Conservation (phyloP, 495 filamentous ascomycete genomes). For the Hypoxylon fragiforme region DNA sequence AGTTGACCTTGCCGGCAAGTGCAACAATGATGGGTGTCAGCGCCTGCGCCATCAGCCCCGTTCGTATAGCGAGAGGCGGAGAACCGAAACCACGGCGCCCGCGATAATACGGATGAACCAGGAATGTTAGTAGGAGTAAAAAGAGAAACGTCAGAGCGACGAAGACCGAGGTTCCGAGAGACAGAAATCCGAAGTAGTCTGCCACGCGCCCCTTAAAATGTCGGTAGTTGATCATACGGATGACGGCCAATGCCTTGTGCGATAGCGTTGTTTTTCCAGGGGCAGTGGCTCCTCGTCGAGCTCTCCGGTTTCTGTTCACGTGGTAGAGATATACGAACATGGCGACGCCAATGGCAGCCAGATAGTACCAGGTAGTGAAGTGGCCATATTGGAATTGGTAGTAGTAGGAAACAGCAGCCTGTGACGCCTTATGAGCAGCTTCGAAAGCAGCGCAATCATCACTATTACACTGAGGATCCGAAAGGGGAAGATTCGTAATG, state of each 20-base stretch:
- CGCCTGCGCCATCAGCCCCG: constrained; percentile 55
- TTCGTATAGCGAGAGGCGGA: constrained; percentile 55
- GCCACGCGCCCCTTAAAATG: constrained; percentile 26
- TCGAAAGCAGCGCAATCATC: constrained; percentile 43
- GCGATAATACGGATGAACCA: constrained; percentile 42
- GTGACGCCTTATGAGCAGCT: constrained; percentile 36
- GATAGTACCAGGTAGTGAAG: constrained; percentile 41
- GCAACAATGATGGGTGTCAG: constrained; percentile 56
- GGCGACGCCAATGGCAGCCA: constrained; percentile 36
- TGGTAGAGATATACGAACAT: constrained; percentile 28
- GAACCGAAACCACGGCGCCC: constrained; percentile 39
- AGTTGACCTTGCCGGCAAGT: constrained; percentile 42
- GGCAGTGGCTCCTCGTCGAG: not conserved
- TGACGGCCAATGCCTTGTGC: constrained; percentile 27
- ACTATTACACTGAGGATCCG: constrained; percentile 40
- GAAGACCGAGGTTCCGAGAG: constrained; percentile 29
- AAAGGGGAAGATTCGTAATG: constrained; percentile 37
- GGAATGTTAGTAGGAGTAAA: constrained; percentile 39
- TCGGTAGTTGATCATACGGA: constrained; percentile 38
- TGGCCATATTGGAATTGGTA: constrained; percentile 43
- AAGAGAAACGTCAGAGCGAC: constrained; percentile 21
- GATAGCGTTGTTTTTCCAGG: constrained; percentile 1
- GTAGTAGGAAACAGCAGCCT: constrained; percentile 36
- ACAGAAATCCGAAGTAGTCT: constrained; percentile 36
- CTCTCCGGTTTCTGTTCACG: constrained; percentile 15